phyloP scores from a whole-genome alignment of 2,329 filamentous ascomycete genomes.

The Trichoderma gracile region DNA sequence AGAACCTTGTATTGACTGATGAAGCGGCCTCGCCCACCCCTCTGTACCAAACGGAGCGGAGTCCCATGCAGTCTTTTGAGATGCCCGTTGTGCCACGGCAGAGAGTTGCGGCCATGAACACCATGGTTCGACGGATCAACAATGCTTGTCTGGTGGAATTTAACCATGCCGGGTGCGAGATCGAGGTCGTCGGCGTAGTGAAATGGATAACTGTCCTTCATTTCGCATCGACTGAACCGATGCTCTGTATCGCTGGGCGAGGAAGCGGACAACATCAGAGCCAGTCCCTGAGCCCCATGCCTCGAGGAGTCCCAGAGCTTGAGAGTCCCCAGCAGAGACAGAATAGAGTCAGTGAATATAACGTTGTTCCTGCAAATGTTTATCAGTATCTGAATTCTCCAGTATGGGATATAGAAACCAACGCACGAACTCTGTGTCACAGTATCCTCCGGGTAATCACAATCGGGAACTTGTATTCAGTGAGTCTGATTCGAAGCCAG shows the following conservation, averaged over 20 bases:
- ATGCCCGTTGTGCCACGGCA: background rate
- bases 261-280: slow-evolving; percentile 11
- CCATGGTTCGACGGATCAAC: background rate
- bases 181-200: slow-evolving; percentile 16
- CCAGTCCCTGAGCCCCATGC: background rate
- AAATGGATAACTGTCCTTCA: slow-evolving; percentile 13
- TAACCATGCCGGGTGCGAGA: background rate
- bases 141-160: slow-evolving; percentile 2
- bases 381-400: background rate
- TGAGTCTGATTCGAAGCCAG: slow-evolving; percentile 5
- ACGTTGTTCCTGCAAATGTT: slow-evolving; percentile 1
- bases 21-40: background rate
- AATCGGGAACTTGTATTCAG: background rate
- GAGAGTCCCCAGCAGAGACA: slow-evolving; percentile 9
- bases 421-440: slow-evolving; percentile 8
- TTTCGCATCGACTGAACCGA: slow-evolving; percentile 10
- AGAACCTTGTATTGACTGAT: background rate
- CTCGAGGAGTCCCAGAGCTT: slow-evolving; percentile 6
- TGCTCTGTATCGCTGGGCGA: slow-evolving; percentile 21
- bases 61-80: slow-evolving; percentile 6
- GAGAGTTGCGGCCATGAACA: background rate
- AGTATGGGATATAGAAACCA: background rate
- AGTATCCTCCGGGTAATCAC: slow-evolving; percentile 4
- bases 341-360: slow-evolving; percentile 15
- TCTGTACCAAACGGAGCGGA: background rate